phyloP scores from a whole-genome alignment of 1,284 basidiomycete genomes.

The Ustilago curta region DNA sequence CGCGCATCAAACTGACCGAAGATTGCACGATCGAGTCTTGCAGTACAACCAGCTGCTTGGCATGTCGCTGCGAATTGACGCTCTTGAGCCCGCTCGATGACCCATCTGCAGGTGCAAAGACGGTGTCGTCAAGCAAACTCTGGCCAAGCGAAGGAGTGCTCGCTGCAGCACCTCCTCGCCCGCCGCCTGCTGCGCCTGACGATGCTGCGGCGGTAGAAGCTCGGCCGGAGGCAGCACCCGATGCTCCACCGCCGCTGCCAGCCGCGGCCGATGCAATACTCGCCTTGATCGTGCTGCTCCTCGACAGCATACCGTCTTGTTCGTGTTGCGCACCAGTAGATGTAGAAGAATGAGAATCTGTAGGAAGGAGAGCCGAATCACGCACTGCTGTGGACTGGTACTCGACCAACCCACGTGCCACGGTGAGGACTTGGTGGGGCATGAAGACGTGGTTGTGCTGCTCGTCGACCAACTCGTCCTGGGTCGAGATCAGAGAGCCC shows the following conservation, averaged over 20 bases:
- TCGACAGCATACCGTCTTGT: slow-evolving; percentile 7
- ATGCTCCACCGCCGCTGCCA: neutral
- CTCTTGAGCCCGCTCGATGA: slow-evolving; percentile 29
- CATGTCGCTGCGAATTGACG: slow-evolving; percentile 33
- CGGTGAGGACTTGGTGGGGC: slow-evolving; percentile 51
- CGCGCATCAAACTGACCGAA: slow-evolving; percentile 36
- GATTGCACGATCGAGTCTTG: slow-evolving; percentile 59
- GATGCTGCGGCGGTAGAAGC: neutral
- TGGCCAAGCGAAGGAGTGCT: slow-evolving; percentile 48
- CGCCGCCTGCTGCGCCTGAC: neutral
- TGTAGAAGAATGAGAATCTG: neutral
- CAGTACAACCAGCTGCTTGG: slow-evolving; percentile 56
- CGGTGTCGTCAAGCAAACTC: slow-evolving; percentile 32
- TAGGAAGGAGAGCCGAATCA: slow-evolving; percentile 24
- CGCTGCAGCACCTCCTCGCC: slow-evolving; percentile 12
- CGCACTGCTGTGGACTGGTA: slow-evolving; percentile 29
- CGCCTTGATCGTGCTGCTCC: slow-evolving; percentile 26
- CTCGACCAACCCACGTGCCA: slow-evolving; percentile 48
- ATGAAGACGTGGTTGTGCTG: slow-evolving; percentile 43
- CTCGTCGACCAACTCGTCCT: neutral
- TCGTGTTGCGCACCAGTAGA: neutral
- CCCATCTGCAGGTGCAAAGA: slow-evolving; percentile 32
- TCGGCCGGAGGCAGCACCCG: slow-evolving; percentile 1
- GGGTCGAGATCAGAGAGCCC: neutral
- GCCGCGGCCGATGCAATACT: slow-evolving; percentile 3